Evolutionary conservation across 2,329 filamentous ascomycete genomes (phyloP), one percentile per base, ranked within the genome.

Genomic region (Pseudogymnoascus sp.): DNA sequence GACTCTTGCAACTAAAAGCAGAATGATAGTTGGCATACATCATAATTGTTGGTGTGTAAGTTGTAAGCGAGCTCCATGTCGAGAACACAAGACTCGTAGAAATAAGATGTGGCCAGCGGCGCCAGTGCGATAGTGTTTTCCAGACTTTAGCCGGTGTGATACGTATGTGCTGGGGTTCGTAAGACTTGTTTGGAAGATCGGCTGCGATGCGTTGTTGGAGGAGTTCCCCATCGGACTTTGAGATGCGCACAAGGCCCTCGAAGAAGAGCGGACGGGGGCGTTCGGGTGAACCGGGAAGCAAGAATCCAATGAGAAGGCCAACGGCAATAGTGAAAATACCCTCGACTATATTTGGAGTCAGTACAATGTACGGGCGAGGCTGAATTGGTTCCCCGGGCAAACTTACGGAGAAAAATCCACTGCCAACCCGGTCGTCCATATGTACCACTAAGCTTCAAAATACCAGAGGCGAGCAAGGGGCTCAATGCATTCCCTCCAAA

Each of bases 401-500:
- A 61, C 59, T 8, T 15, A 61, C 59, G 33, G 59, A 61, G 53
- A 28, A 68, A 68, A 13, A 68, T 53, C 67, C 67, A 68, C 33
- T 66, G 64, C 67, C 67, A 68, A 8, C 67, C 67, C 10, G 63
- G 23, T 8, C 57, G 31, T 10, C 65, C 66, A 7, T 60, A 47
- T 9, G 47, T 61, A 26, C 66, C 66, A 3, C 62, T 63, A 26
- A 68, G 62, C 31, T 67, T 63, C 3, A 68, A 62, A 26, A 68
- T 68, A 11, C 76, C 80, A 0, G 69, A 75, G 0, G 84, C 84
- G 0, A 87, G 74, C n/a, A 87, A 75, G 15, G 84, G 83, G 62
- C 83, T 83, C 69, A 87, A 86, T 1, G 85, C 84, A 35, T 83
- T 83, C 0, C 84, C 83, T 11, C 86, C 73, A 8, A 81, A 80